Base-by-base conservation (phyloP, 352 stramenopile species). In the Globisporangium paddicum region DNA sequence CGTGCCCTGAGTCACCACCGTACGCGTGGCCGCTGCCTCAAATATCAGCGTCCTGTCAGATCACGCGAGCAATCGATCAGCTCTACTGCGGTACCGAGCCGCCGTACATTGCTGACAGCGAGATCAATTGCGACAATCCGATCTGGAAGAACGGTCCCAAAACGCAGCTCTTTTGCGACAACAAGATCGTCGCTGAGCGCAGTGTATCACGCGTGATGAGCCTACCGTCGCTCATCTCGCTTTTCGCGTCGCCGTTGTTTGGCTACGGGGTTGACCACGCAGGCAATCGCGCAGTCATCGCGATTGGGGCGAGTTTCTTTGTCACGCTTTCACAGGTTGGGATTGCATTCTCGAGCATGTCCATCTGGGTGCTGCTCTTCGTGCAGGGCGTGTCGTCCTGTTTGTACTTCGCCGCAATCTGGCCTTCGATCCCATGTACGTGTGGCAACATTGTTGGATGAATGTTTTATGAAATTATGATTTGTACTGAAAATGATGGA, bases 391-490 rank as follows among this genome's bases (percentile, higher is more conserved):
- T 93, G 10, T 73, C 82, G 5, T 96, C 91, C 47, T 86, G 77
- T 25, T 58, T 93, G 11, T 96, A 87, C 69, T 88, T 88, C 26
- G 73, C 89, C 10, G 81, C 85, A 3, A 56, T 96, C 9, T 97
- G 89, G 89, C 89, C 89, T 2, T 89, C 77, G 0, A 87, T 97
- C 38, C 78, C 82, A 60, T 79, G 71, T 79, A 69, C 16, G 67
- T 37, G 34, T 5, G 10, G 23, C 14, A 42, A 10, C n/a, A 3
- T 35, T 42, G 37, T 19, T n/a, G n/a, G 37, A 8, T 14, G 37
- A 51, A 13, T 50, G n/a, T n/a, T n/a, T 56, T 19, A 2, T 57
- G 4, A 21, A 56, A 4, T n/a, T 42, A 19, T 6, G 5, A 18
- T 25, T 18, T 21, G 3, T n/a, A 34, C 5, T 18, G 34, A 58